Base-by-base conservation (phyloP, 2,329 filamentous ascomycete species). In the Pseudogymnoascus sp. region DNA sequence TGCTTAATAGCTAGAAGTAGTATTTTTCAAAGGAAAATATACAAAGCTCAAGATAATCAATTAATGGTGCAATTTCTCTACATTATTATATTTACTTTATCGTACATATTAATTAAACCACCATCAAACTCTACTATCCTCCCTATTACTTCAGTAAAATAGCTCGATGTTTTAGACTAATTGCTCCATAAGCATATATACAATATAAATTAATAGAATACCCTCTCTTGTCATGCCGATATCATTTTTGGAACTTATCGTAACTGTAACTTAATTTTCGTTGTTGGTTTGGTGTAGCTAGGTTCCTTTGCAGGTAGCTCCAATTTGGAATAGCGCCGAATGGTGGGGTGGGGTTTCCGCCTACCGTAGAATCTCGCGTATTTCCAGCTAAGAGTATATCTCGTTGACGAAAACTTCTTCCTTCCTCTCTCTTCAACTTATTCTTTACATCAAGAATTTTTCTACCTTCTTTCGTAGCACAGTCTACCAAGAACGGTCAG, bases 331-430 rank as follows among this genome's bases (percentile, higher is more conserved):
- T 53, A 53, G 47, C 47, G 44, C 23, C 26, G 26, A 33, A 57
- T 33, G 26, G 28, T 57, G 28, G 50, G 26, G 44, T 28, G 26
- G 23, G 50, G 26, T 33, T 57, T 57, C 50, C 50, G 28, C 35
- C 50, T 57, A 13, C 50, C 50, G 50, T 57, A 57, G 50, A 57
- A 57, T 57, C 50, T 57, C 50, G 50, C 50, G 50, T 57, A 57
- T 57, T 57, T 57, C 28, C 17, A 57, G 50, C 50, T 57, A 57
- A 57, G 17, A 57, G n/a, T 57, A 57, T 35, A 57, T 57, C 50
- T 57, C 50, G n/a, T 57, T 2, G 50, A 57, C 50, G 50, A 57
- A 57, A 57, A 57, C 50, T 57, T 57, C 50, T 57, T 57, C 50
- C 50, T 57, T 33, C 11, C 17, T 57, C 50, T 35, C 50, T 35